Base-by-base conservation (phyloP, 129 eudicot species). In the Flaveria ramosissima region DNA sequence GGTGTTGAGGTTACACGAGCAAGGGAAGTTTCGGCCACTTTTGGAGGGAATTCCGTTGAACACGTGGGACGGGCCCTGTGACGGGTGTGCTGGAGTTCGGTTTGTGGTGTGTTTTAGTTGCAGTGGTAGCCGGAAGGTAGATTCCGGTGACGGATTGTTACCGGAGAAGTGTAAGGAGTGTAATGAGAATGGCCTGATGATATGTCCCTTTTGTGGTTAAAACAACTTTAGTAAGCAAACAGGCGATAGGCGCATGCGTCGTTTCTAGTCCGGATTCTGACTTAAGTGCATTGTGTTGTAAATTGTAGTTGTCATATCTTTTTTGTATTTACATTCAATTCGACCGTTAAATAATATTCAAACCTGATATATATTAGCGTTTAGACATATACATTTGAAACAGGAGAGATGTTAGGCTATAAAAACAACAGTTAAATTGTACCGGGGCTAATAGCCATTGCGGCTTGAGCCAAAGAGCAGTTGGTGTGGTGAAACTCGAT, bases 181-280 rank as follows among this genome's bases (percentile, higher is more conserved):
- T 78, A 92, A 92, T 66, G 98, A 92, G 80, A 92, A 92, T 81
- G 98, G 96, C 13, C 66, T 90, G 73, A 65, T 87, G 15, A 69
- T 80, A 55, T 93, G 98, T 83, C 96, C 97, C 30, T 20, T 88
- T 75, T 93, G 98, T 82, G 83, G 92, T 77, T 89, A 78, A 83
- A 23, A 24, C 55, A 15, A 36, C 23, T 80, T 53, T 65, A 79
- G 74, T 23, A 26, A 9, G 41, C 41, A 36, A 36, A 36, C 41
- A 36, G 1, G 41, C 41, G 1, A 36, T 0, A 3, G 41, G 7
- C 0, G 41, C 41, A 36, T 36, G 41, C 7, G 7, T 36, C 41
- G 7, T 1, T 36, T 36, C 41, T 36, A 36, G 41, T 36, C 41
- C 41, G 41, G 41, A 36, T 36, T 36, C 41, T 4, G 8, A 36